A percentile compares a stretch with the other conserved stretches of the same genome.
Evolutionary conservation across 2,329 filamentous ascomycete species (phyloP).

Genomic region (Pseudocercospora cruenta): DNA sequence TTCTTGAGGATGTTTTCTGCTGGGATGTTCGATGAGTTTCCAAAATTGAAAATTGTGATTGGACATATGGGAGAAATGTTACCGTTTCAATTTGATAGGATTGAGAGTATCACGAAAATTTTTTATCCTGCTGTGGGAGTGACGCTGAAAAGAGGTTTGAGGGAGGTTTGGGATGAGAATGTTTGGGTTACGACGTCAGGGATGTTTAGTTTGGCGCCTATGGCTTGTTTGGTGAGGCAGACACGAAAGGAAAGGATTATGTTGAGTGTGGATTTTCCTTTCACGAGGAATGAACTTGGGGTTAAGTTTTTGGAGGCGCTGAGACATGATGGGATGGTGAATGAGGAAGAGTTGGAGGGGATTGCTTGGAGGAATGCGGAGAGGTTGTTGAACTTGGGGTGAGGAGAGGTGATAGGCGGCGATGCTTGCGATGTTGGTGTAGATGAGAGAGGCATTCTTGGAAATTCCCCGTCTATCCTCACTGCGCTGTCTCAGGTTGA

Average conservation of each 20-base stretch:
- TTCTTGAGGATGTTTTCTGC: conserved; percentile 54
- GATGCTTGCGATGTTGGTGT: too few species aligned
- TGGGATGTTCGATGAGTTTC: conserved; percentile 58
- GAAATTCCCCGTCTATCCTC: too few species aligned
- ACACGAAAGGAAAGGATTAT: conserved; percentile 14
- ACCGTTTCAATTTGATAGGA: conserved; percentile 55
- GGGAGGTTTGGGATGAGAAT: conserved; percentile 48
- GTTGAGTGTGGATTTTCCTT: conserved; percentile 22
- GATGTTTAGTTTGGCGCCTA: conserved; percentile 54
- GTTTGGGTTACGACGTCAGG: conserved; percentile 63
- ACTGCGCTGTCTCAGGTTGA: too few species aligned
- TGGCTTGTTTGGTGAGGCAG: conserved; percentile 40
- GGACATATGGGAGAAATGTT: conserved; percentile 60
- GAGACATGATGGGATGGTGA: conserved; percentile 14
- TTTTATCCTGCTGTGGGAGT: conserved; percentile 18
- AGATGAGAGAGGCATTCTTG: too few species aligned
- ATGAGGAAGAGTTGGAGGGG: conserved; percentile 15
- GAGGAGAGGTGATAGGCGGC: too few species aligned
- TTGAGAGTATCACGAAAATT: conserved; percentile 31
- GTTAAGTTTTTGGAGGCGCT: conserved; percentile 16
- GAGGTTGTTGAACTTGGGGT: conserved; percentile 15
- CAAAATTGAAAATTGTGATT: conserved; percentile 56
- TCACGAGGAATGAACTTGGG: conserved; percentile 13
- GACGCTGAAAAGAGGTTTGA: conserved; percentile 39
- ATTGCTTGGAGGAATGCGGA: conserved; percentile 21